A percentile compares a stretch with the other conserved stretches of the same genome.
Conservation (phyloP, 1,284 basidiomycete species). For the Fomitopsis schrenkii region DNA sequence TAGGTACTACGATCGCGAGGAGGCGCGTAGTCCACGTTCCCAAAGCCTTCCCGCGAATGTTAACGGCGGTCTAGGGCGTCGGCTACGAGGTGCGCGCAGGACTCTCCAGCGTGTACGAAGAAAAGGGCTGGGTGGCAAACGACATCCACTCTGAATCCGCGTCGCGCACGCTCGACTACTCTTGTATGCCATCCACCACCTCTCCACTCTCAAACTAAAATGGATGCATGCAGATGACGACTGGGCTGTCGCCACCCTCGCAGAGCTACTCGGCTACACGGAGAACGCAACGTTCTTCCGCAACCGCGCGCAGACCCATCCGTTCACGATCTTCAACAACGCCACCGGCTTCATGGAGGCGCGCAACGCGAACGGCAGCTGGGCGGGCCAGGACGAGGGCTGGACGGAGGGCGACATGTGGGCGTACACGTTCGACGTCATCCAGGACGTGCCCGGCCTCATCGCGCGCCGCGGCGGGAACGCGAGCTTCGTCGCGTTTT, state of each 20-base stretch:
- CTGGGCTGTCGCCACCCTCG: slow-evolving; percentile 66
- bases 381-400: slow-evolving; percentile 66
- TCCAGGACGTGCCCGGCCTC: slow-evolving; percentile 66
- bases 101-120: slow-evolving; percentile 62
- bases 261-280: slow-evolving; percentile 45
- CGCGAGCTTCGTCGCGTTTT: slow-evolving; percentile 55
- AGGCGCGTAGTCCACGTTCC: slow-evolving; percentile 35
- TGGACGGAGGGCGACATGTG: slow-evolving; percentile 87
- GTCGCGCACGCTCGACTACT: slow-evolving; percentile 75
- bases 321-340: slow-evolving; percentile 68
- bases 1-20: slow-evolving; percentile 73
- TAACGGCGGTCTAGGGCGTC: slow-evolving; percentile 47
- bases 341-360: slow-evolving; percentile 82
- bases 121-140: slow-evolving; percentile 73
- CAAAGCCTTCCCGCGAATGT: background rate
- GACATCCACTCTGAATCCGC: slow-evolving; percentile 79
- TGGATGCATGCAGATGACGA: slow-evolving; percentile 62
- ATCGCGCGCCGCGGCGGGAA: slow-evolving; percentile 66
- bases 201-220: background rate
- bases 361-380: slow-evolving; percentile 60
- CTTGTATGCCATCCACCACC: slow-evolving; percentile 44
- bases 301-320: slow-evolving; percentile 50
- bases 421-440: slow-evolving; percentile 78
- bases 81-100: slow-evolving; percentile 83
- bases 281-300: slow-evolving; percentile 48